Conservation (phyloP, 805 yeast species). For the Scheffersomyces ergatensis region DNA sequence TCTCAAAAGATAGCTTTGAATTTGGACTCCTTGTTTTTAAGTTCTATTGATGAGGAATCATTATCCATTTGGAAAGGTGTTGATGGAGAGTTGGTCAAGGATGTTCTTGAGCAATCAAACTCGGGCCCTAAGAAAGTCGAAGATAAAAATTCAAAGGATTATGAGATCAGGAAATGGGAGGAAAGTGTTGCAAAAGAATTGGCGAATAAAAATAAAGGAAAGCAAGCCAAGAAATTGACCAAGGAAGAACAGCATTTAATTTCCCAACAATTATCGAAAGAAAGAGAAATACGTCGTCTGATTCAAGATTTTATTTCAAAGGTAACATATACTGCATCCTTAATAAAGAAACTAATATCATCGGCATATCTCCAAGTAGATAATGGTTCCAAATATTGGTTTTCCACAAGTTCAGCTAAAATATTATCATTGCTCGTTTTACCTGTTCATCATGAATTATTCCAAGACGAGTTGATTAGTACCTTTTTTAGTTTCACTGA, state of each 20-base stretch:
- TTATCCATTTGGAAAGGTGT: conserved; percentile 63
- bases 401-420: conserved; percentile 56
- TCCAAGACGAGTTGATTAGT: conserved; percentile 44
- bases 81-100: conserved; percentile 69
- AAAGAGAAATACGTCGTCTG: conserved; percentile 50
- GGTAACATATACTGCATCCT: conserved; percentile 47
- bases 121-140: conserved; percentile 34
- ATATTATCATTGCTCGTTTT: conserved; percentile 46
- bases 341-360: conserved; percentile 53
- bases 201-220: conserved; percentile 45
- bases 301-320: conserved; percentile 37
- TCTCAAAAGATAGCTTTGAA: conserved; percentile 41
- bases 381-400: conserved; percentile 72
- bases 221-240: conserved; percentile 51
- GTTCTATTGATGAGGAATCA: conserved; percentile 46
- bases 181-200: conserved; percentile 75
- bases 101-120: conserved; percentile 47
- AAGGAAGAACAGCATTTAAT: conserved; percentile 73
- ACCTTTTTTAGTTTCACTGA: conserved; percentile 56
- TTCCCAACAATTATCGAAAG: conserved; percentile 61
- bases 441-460: conserved; percentile 25
- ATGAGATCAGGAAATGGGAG: conserved; percentile 89
- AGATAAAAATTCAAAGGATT: conserved; percentile 77
- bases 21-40: conserved; percentile 33
- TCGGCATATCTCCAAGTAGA: conserved; percentile 52